phyloP scores from a whole-genome alignment of 225 moss, liverwort and hornwort genomes.

The Asterella californica region DNA sequence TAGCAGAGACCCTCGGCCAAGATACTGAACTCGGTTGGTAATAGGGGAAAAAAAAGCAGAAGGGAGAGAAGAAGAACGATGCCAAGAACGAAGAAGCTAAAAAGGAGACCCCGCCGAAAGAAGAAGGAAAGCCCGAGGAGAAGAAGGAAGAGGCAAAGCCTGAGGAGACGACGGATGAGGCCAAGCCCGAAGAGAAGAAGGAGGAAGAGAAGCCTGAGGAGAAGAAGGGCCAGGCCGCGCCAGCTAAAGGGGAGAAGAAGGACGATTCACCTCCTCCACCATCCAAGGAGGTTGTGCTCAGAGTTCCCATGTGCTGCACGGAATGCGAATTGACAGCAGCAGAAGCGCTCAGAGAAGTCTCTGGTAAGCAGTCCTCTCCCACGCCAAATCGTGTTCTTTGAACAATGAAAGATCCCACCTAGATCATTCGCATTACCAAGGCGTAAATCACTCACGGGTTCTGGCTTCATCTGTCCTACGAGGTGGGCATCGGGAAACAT shows the following conservation, averaged over 20 bases:
- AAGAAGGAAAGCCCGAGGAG: constrained; percentile 11
- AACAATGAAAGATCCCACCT: not conserved
- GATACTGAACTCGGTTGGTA: constrained; percentile 5
- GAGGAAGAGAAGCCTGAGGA: not conserved
- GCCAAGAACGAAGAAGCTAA: constrained; percentile 6
- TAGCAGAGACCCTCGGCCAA: not conserved
- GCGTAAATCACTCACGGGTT: not conserved
- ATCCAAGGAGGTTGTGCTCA: constrained; percentile 17
- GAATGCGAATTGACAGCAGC: constrained; percentile 38
- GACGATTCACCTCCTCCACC: not conserved
- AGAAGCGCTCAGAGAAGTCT: constrained; percentile 24
- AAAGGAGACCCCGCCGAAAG: not conserved
- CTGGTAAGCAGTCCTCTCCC: constrained; percentile 24
- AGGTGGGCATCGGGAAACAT: too few species aligned
- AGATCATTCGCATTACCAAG: not conserved
- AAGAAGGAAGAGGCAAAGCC: constrained; percentile 14
- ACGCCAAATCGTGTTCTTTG: not conserved
- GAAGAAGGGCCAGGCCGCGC: not conserved
- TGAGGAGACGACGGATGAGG: constrained; percentile 6
- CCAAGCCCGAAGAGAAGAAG: constrained; percentile 6
- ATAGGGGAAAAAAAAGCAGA: constrained; percentile 23
- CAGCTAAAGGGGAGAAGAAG: constrained; percentile 6
- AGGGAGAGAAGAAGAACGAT: constrained; percentile 11
- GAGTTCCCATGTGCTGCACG: constrained; percentile 44
- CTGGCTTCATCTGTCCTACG: not conserved